A percentile compares a stretch with the other conserved stretches of the same genome.
phyloP scores from a whole-genome alignment of 2,329 filamentous ascomycete species.

The Trichophyton mentagrophytes region DNA sequence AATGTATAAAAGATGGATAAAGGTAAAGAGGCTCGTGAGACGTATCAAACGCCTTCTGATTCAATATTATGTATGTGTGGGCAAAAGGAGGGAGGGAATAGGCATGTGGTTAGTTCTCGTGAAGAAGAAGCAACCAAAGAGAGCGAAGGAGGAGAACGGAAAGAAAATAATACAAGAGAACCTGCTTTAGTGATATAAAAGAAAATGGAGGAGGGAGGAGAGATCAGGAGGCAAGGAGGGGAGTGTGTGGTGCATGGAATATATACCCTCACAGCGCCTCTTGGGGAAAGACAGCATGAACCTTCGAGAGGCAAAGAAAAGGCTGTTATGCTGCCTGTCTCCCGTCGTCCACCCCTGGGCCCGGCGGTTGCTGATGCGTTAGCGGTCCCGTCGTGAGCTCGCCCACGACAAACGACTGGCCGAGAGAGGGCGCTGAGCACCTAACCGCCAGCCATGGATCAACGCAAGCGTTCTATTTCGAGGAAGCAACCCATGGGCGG shows the following conservation, averaged over 20 bases:
- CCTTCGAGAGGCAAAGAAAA: background rate
- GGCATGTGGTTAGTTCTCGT: slow-evolving; percentile 12
- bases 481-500: background rate
- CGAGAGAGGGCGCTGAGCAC: background rate
- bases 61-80: slow-evolving; percentile 7
- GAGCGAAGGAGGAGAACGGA: slow-evolving; percentile 3
- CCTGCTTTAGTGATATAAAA: background rate
- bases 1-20: slow-evolving; percentile 1
- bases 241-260: background rate
- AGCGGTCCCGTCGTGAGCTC: background rate
- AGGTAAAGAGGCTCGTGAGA: slow-evolving; percentile 7
- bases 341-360: background rate
- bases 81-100: slow-evolving; percentile 5
- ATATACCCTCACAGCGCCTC: slow-evolving; percentile 3
- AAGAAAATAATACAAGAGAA: slow-evolving; percentile 2
- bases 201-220: background rate
- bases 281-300: background rate
- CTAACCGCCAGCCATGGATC: slow-evolving; percentile 4
- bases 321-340: background rate
- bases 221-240: background rate
- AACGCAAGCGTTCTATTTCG: slow-evolving; percentile 1
- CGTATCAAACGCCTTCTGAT: slow-evolving; percentile 8
- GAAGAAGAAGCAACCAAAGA: slow-evolving; percentile 5
- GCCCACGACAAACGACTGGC: slow-evolving; percentile 3
- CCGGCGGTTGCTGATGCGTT: slow-evolving; percentile 4